Percentiles rank a stretch among this genome's conserved stretches.
phyloP scores from a whole-genome alignment of 495 filamentous ascomycete species.

The Coniosporium apollinis region DNA sequence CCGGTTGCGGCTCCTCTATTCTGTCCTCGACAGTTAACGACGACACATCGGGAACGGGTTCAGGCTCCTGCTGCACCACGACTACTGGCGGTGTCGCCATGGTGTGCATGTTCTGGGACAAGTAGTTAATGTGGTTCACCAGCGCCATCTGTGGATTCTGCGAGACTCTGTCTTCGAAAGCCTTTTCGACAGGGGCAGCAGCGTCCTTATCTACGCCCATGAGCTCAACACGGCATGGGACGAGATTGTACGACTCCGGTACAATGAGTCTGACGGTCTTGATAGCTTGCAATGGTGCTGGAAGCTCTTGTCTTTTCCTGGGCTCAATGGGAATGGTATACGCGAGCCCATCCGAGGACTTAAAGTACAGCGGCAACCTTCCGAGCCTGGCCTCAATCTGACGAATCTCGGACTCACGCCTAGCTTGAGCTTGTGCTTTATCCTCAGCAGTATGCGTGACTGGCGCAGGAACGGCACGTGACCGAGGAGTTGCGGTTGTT shows the following conservation, averaged over 20 bases:
- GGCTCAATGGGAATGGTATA: slow-evolving; percentile 63
- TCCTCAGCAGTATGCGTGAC: slow-evolving; percentile 8
- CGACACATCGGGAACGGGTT: neutral
- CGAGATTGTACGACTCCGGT: slow-evolving; percentile 55
- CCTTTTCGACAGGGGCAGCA: slow-evolving; percentile 41
- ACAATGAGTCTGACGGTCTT: slow-evolving; percentile 52
- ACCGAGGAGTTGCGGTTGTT: too few species aligned
- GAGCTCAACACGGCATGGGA: slow-evolving; percentile 48
- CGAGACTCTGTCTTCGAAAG: slow-evolving; percentile 43
- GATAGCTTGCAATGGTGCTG: slow-evolving; percentile 41
- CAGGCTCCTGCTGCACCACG: neutral
- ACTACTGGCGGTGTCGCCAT: slow-evolving; percentile 28
- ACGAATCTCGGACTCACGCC: slow-evolving; percentile 46
- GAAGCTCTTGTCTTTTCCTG: slow-evolving; percentile 41
- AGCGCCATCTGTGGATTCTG: slow-evolving; percentile 44
- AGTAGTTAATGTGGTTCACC: slow-evolving; percentile 60
- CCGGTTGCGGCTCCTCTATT: neutral
- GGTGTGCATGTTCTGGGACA: slow-evolving; percentile 55
- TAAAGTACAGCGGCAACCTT: slow-evolving; percentile 48
- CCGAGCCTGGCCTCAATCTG: slow-evolving; percentile 72
- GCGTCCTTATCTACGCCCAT: slow-evolving; percentile 44
- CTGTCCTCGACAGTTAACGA: neutral
- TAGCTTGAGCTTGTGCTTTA: slow-evolving; percentile 34
- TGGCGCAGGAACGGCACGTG: neutral
- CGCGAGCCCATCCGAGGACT: slow-evolving; percentile 48